These are phyloP conservation scores for Rhododendron simsii DNA, from an alignment of 148 eudicot genomes.

Conservation along the genomic window DNA sequence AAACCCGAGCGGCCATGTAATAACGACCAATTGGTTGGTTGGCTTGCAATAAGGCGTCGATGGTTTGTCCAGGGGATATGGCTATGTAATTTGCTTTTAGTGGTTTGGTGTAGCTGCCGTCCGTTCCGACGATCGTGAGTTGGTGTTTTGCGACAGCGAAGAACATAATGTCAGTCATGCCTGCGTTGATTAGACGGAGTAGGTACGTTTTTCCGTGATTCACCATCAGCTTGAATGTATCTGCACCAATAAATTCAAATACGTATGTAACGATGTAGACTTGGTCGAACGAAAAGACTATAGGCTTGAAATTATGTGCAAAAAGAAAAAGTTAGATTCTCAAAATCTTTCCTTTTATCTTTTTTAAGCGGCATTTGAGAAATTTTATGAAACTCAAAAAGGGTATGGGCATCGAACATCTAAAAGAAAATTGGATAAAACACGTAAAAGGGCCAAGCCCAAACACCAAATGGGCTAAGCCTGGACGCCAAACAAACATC, in stretches of 20 bases:
- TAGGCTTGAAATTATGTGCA: not conserved
- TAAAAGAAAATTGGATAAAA: too few relatives aligned
- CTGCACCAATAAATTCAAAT: not conserved
- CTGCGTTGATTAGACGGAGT: not conserved
- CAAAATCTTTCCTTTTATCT: too few relatives aligned
- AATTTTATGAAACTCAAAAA: too few relatives aligned
- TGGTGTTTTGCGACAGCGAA: not conserved
- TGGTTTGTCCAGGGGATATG: slow-evolving; percentile 11
- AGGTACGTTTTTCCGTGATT: not conserved
- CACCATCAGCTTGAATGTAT: slow-evolving; percentile 9
- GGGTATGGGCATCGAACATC: too few relatives aligned
- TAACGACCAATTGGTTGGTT: not conserved
- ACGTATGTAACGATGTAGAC: not conserved
- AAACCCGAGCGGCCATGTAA: not conserved
- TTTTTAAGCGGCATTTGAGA: too few relatives aligned
- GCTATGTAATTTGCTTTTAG: not conserved
- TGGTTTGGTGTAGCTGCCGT: slow-evolving; percentile 3
- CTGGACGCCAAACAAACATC: too few relatives aligned
- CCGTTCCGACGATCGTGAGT: not conserved
- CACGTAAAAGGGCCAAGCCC: too few relatives aligned
- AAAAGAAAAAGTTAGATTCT: too few relatives aligned
- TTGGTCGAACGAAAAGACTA: too few relatives aligned
- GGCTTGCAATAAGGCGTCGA: not conserved
- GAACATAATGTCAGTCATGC: slow-evolving; percentile 1
- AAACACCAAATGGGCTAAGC: too few relatives aligned